phyloP scores from a whole-genome alignment of 139 green algal species.

The Marvania coccoides region DNA sequence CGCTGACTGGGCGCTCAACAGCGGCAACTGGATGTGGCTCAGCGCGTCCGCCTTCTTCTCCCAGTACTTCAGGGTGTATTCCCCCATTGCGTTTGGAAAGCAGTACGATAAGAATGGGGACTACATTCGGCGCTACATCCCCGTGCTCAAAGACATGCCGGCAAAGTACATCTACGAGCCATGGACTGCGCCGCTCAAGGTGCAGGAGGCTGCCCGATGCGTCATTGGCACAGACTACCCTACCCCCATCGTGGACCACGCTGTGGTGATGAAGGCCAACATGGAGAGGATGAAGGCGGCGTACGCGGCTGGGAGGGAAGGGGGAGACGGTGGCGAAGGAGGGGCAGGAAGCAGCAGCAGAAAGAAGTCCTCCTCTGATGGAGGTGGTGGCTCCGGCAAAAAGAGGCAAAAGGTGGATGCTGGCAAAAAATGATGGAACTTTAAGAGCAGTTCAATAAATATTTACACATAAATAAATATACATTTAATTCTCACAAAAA shows the following conservation, averaged over 20 bases:
- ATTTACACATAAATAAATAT: background rate
- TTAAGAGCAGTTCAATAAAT: too few species aligned
- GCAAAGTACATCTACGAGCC: slow-evolving; percentile 94
- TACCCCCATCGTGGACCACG: slow-evolving; percentile 78
- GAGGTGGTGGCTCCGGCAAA: too few species aligned
- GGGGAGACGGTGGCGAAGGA: too few species aligned
- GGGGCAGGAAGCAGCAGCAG: too few species aligned
- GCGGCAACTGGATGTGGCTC: slow-evolving; percentile 95
- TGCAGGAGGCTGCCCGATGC: slow-evolving; percentile 79
- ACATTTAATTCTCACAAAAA: background rate
- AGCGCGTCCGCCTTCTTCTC: slow-evolving; percentile 81
- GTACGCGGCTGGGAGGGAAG: slow-evolving; percentile 30
- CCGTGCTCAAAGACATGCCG: slow-evolving; percentile 86
- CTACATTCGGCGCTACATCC: slow-evolving; percentile 82
- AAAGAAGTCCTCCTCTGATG: too few species aligned
- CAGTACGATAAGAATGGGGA: slow-evolving; percentile 88
- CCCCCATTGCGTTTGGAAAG: slow-evolving; percentile 73
- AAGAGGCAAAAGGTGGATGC: too few species aligned
- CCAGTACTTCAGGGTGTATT: slow-evolving; percentile 70
- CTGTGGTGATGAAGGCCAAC: slow-evolving; percentile 50
- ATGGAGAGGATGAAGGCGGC: slow-evolving; percentile 62
- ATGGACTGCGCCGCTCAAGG: slow-evolving; percentile 78
- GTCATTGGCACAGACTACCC: slow-evolving; percentile 93
- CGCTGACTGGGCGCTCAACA: slow-evolving; percentile 72
- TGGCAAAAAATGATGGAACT: too few species aligned